Percentiles rank a stretch among this genome's conserved stretches.
phyloP scores from a whole-genome alignment of 202 grass and related monocot species.

The Brachypodium distachyon region DNA sequence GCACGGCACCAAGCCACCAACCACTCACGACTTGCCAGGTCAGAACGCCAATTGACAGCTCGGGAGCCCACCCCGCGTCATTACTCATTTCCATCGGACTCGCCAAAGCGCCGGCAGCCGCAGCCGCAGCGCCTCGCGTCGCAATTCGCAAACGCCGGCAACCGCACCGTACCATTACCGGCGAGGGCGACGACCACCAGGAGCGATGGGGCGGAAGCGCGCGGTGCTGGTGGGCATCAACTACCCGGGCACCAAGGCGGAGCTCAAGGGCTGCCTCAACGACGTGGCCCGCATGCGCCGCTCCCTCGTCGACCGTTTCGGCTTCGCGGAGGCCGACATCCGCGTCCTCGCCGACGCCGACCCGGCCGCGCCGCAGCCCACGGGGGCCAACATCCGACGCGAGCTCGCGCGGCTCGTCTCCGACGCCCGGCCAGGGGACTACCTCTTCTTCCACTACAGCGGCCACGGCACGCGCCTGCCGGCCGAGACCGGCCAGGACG shows the following conservation, averaged over 20 bases:
- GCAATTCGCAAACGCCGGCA: not conserved
- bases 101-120: not conserved
- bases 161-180: not conserved
- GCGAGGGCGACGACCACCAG: not conserved
- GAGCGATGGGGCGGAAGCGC: slow-evolving; percentile 54
- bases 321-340: slow-evolving; percentile 48
- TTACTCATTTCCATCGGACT: not conserved
- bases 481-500: slow-evolving; percentile 78
- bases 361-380: slow-evolving; percentile 36
- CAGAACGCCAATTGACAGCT: slow-evolving; percentile 25
- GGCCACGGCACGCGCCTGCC: slow-evolving; percentile 76
- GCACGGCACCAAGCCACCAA: not conserved
- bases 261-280: slow-evolving; percentile 90
- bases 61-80: not conserved
- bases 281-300: slow-evolving; percentile 80
- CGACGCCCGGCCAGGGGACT: slow-evolving; percentile 36
- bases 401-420: slow-evolving; percentile 41
- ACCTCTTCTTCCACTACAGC: slow-evolving; percentile 91
- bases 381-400: slow-evolving; percentile 58
- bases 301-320: slow-evolving; percentile 54
- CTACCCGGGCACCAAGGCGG: slow-evolving; percentile 84
- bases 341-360: slow-evolving; percentile 66
- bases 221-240: slow-evolving; percentile 84
- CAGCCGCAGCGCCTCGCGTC: not conserved
- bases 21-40: not conserved